Evolutionary conservation across 371 early-diverging fungal species (phyloP), one percentile per base, ranked within the genome.

Genomic region (Phascolomyces articulosus): DNA sequence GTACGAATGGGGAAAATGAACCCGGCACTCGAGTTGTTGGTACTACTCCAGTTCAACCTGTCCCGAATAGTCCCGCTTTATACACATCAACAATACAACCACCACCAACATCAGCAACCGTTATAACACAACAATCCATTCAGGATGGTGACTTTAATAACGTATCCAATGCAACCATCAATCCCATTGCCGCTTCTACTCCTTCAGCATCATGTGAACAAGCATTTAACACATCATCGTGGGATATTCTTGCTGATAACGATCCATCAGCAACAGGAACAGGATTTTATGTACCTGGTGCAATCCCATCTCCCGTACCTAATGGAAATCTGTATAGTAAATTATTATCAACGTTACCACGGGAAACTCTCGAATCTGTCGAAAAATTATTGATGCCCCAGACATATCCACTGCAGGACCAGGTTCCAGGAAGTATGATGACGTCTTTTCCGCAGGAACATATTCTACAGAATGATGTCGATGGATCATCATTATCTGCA

Each of bases 301-400:
- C 29, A n/a, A 24, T 38, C 6, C 51, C 51, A 24, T 51, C 51
- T 6, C 24, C 53, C 10, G 58, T 72, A 40, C 74, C 74, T 13
- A 66, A 64, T 60, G 67, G 70, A 7, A 70, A 72, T 1, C 59
- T 74, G 15, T 68, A 71, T 26, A 78, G 69, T 53, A 74, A 73
- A 23, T 18, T 78, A 34, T 57, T 78, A 40, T 59, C 75, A 3
- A 69, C 73, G 13, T 55, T 78, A 18, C 78, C 78, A 11, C 63
- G 58, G 58, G 69, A 78, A 41, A 78, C 75, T 11, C 55, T 78
- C 31, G 75, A 66, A 44, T 69, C 71, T 8, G 75, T 75, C 11
- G 75, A 71, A 60, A 65, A 65, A 20, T 40, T 78, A n/a, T 55
- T 78, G 2, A 67, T 67, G 3, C 73, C 73, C 15, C 44, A 60